A percentile compares a stretch with the other conserved stretches of the same genome.
phyloP scores from a whole-genome alignment of 176 grass and related monocot genomes.

The Lolium perenne region DNA sequence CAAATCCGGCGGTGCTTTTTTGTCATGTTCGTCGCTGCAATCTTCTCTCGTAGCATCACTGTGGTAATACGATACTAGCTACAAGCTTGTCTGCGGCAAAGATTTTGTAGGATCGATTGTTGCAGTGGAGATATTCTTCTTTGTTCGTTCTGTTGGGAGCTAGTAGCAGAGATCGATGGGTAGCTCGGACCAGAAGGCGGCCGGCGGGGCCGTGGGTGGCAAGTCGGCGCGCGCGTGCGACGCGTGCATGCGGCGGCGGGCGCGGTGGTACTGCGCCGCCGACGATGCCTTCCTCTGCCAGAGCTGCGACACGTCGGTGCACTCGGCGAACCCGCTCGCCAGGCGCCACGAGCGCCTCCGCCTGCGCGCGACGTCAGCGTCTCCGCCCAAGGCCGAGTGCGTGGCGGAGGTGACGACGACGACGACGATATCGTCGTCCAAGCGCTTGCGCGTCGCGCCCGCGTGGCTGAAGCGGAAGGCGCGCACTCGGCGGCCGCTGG shows the following conservation, averaged over 20 bases:
- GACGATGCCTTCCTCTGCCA: conserved; percentile 95
- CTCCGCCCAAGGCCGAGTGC: not conserved
- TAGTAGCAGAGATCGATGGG: conserved; percentile 37
- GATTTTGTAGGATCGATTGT: conserved; percentile 17
- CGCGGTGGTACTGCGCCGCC: conserved; percentile 92
- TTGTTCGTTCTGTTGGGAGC: not conserved
- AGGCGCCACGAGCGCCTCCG: conserved; percentile 77
- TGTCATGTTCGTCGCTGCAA: conserved; percentile 20
- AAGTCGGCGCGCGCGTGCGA: conserved; percentile 82
- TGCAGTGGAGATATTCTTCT: too few species aligned
- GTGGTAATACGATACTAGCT: not conserved
- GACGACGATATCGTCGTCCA: not conserved
- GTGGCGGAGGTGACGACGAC: not conserved
- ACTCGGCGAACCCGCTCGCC: conserved; percentile 85
- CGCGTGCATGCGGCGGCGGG: conserved; percentile 71
- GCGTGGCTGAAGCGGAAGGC: conserved; percentile 83
- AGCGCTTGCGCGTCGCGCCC: conserved; percentile 45
- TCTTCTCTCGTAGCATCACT: not conserved
- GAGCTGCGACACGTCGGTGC: conserved; percentile 84
- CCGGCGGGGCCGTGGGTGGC: conserved; percentile 54
- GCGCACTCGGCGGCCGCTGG: conserved; percentile 56
- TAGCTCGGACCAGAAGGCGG: conserved; percentile 45
- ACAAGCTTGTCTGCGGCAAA: not conserved
- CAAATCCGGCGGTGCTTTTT: conserved; percentile 35
- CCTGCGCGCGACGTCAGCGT: conserved; percentile 42